Evolutionary conservation across 2,329 filamentous ascomycete species (phyloP), one percentile per base, ranked within the genome.

Genomic region (Mycosphaerelloides madeirae): DNA sequence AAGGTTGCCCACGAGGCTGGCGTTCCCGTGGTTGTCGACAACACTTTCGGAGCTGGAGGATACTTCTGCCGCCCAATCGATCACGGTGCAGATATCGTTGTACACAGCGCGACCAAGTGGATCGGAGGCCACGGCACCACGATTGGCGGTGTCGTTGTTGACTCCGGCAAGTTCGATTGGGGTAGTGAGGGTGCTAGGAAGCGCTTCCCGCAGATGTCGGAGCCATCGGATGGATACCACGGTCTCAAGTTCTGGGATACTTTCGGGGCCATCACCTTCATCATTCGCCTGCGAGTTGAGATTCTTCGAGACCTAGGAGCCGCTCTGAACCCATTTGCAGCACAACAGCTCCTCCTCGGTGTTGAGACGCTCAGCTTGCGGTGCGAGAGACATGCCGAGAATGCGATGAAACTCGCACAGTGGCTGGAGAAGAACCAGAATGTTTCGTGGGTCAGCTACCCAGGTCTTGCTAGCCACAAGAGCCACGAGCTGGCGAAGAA

Each of bases 31-130:
- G 59, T 79, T 77, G 85, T 91, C 38, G 90, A 96, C 72, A 96
- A 96, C 75, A 96, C 90, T 7, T 96, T 96, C 59, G 91, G 90
- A 36, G 90, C 90, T 11, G 90, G 90, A 47, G 90, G 91, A 39
- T 96, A 87, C 76, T 94, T 87, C 66, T 74, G 84, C 56, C 81
- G 85, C 6, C 90, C 90, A 31, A 91, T 96, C 59, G 83, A 90
- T 18, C 85, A 95, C 67, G 90, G 90, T 43, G 90, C 87, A 52
- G 90, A 96, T 64, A 95, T 96, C 49, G 84, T 96, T 41, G 87
- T 95, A 18, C 89, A 96, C 76, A 93, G 86, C 31, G 89, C 89
- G 9, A 95, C 90, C 46, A 96, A 96, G 70, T 96, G 90, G 90
- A 96, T 97, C 52, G 90, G 90, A 45, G 90, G 90, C 32, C 91